Evolutionary conservation across 2,329 filamentous ascomycete genomes (phyloP), one percentile per base, ranked within the genome.

Genomic region (Botryosphaeria dothidea): DNA sequence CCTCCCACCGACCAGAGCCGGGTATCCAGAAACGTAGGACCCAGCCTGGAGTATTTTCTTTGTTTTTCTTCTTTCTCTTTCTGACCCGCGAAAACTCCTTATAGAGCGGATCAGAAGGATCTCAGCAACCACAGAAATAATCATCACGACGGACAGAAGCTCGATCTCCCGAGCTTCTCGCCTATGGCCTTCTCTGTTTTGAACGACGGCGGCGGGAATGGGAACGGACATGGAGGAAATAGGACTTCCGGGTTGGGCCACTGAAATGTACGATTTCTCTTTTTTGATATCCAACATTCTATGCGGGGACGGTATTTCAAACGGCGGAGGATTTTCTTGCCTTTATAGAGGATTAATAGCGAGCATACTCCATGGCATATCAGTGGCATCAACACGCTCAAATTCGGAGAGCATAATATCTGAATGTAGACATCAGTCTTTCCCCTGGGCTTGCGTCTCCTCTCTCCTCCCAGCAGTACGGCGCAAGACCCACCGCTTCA

Each of bases 1-100:
- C 29, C n/a, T 60, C 17, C 56, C 41, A 9, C 38, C 56, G 25
- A 60, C 56, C 56, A 60, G 56, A 60, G 41, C 56, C 41, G 56
- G 56, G 3, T 17, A 21, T n/a, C 56, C 31, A 4, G 56, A 45
- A 60, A 36, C 36, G 36, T 57, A 43, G 36, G 54, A 29, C 19
- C n/a, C 38, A 25, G n/a, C 23, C 25, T 58, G n/a, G 36, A 29
- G 17, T 13, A 25, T 23, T 25, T 41, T 41, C 15, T 17, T 41
- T 8, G n/a, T 17, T 38, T 19, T 41, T 25, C 4, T 23, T 56
- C 23, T 46, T 27, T 46, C 34, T 13, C 23, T 60, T 27, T 60
- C 56, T 60, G 27, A 60, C 27, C 4, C 8, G 41, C 19, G 49
- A 41, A n/a, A 21, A 11, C 29, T 23, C 15, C n/a, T n/a, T 46